Evolutionary conservation across 1,284 basidiomycete species (phyloP), one percentile per base, ranked within the genome.

Genomic region (Peniophora sp.): DNA sequence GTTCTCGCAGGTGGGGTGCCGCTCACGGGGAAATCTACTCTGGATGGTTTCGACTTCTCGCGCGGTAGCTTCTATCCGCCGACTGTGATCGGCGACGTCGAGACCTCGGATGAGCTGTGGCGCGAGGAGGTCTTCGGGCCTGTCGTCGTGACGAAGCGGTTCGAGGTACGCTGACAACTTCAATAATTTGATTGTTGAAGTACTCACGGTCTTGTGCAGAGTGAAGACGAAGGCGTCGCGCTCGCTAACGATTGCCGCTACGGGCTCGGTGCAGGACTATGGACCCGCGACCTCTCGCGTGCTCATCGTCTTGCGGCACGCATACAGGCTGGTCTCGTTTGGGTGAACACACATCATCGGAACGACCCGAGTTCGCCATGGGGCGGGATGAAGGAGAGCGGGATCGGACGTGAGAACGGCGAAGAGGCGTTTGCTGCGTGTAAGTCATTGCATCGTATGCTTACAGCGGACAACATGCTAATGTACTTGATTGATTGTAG

Each of bases 331-430:
- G 89, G 90, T 2, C 61, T 92, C 25, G 84, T 87, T 43, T 92
- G 89, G 90, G 78, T 92, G 41, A 92, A 92, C 62, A 86, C 85
- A 0, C 88, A 92, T 59, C 89, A 92, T 61, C 77, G 89, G 46
- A 92, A 92, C 60, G 89, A 92, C 61, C 90, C 90, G 9, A 87
- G 84, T 55, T 90, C 86, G 38, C 88, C 90, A 45, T 92, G 90
- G 86, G 89, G 89, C 22, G 88, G 89, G 16, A 87, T 89, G 84
- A 89, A 89, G 61, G 81, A 86, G 56, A 90, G 87, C 57, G 89
- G 88, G 2, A 84, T 89, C 50, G 88, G 88, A 2, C 68, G 89
- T 54, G 89, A 92, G 61, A 92, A 92, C 55, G 89, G 89, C 2
- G 53, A 85, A 3, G 89, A 92, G 60, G 87, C 89, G 10, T 79